Percentiles rank a stretch among this genome's conserved stretches.
Evolutionary conservation across 495 filamentous ascomycete genomes (phyloP).

Genomic region (Hyaloscypha variabilis): DNA sequence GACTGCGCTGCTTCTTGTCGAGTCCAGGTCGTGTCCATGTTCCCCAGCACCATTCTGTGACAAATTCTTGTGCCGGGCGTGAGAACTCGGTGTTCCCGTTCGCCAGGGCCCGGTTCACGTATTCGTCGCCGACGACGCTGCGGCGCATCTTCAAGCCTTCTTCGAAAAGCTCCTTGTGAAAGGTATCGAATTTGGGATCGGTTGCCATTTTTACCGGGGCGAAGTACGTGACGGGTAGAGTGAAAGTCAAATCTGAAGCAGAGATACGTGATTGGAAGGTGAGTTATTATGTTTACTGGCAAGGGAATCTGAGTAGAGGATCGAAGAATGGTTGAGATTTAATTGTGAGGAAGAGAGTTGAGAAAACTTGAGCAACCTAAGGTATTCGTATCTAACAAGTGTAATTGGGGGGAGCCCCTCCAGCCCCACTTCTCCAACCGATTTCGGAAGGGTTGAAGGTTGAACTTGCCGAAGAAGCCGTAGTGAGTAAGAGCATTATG

Average conservation of each 20-base stretch:
- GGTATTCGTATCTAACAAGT: neutral
- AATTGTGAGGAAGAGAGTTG: neutral
- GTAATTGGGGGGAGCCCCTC: neutral
- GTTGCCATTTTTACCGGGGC: conserved; percentile 31
- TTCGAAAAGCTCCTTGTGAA: conserved; percentile 55
- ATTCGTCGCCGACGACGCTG: conserved; percentile 51
- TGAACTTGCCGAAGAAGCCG: neutral
- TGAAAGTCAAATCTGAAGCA: neutral
- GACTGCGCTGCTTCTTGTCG: conserved; percentile 52
- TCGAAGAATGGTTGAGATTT: neutral
- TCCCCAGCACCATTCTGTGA: conserved; percentile 58
- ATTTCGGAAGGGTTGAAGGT: neutral
- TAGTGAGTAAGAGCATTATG: neutral
- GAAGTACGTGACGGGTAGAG: neutral
- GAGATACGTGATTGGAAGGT: neutral
- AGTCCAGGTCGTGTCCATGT: conserved; percentile 57
- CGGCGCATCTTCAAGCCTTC: conserved; percentile 55
- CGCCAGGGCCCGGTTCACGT: conserved; percentile 49
- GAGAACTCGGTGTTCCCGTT: conserved; percentile 51
- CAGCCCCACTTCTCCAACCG: neutral
- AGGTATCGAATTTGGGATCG: conserved; percentile 34
- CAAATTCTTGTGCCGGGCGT: conserved; percentile 51
- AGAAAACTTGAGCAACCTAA: neutral
- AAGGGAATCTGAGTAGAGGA: neutral
- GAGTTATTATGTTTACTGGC: neutral